These are phyloP conservation scores for Coniophora puteana DNA, from an alignment of 1,284 basidiomycete species.

Conservation along the genomic window DNA sequence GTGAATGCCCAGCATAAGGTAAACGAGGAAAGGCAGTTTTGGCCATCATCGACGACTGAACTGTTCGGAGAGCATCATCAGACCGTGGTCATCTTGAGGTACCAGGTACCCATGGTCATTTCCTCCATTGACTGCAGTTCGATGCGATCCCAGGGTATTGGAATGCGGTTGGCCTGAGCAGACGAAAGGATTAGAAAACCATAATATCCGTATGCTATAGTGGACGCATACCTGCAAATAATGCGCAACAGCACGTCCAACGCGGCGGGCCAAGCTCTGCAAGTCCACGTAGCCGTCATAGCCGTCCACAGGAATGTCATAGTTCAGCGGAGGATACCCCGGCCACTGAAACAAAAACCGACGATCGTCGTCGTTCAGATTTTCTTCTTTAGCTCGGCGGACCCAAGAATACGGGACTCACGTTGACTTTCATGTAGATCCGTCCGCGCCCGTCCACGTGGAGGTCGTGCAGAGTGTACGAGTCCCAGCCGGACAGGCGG, in stretches of 20 bases:
- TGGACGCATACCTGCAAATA: slow-evolving; percentile 56
- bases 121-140: slow-evolving; percentile 73
- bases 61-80: slow-evolving; percentile 22
- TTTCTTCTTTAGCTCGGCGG: background rate
- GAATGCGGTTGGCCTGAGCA: slow-evolving; percentile 56
- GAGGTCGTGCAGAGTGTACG: slow-evolving; percentile 59
- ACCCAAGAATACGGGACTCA: slow-evolving; percentile 29
- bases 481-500: slow-evolving; percentile 54
- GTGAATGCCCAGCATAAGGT: too few relatives aligned
- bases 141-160: slow-evolving; percentile 64
- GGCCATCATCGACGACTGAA: slow-evolving; percentile 10
- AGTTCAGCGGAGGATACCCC: slow-evolving; percentile 67
- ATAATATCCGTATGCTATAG: slow-evolving; percentile 5
- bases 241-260: slow-evolving; percentile 68
- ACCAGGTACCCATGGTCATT: slow-evolving; percentile 63
- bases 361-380: slow-evolving; percentile 1
- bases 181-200: slow-evolving; percentile 13
- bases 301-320: slow-evolving; percentile 69
- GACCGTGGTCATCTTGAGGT: slow-evolving; percentile 43
- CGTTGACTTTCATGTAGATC: slow-evolving; percentile 61
- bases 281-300: slow-evolving; percentile 63
- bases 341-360: slow-evolving; percentile 50
- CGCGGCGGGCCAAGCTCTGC: slow-evolving; percentile 62
- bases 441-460: slow-evolving; percentile 55
- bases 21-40: slow-evolving; percentile 5